Percentiles rank a stretch among this genome's conserved stretches.
phyloP scores from a whole-genome alignment of 257 asterid genomes.

The Anisodus tanguticus region DNA sequence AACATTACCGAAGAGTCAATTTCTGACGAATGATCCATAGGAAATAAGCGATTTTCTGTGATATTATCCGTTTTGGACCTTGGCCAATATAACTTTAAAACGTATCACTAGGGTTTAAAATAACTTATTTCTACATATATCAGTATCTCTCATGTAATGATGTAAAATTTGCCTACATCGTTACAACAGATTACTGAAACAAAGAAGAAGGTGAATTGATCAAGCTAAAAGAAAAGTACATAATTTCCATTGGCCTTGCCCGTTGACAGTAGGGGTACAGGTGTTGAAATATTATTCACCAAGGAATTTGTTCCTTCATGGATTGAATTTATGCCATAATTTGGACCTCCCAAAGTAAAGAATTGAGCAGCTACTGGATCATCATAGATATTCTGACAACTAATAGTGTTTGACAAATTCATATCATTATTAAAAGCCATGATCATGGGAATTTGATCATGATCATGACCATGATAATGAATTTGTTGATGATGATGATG shows the following conservation, averaged over 20 bases:
- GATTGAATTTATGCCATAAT: constrained; percentile 33
- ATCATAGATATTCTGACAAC: constrained; percentile 24
- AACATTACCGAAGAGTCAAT: too few species aligned
- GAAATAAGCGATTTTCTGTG: too few species aligned
- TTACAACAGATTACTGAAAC: too few species aligned
- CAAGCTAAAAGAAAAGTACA: not conserved
- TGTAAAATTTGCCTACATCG: constrained; percentile 29
- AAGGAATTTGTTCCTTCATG: constrained; percentile 39
- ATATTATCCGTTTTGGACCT: too few species aligned
- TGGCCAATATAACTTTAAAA: too few species aligned
- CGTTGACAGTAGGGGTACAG: not conserved
- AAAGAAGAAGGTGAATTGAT: constrained; percentile 31
- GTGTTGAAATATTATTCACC: constrained; percentile 27
- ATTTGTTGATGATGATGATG: constrained; percentile 40
- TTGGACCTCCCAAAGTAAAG: constrained; percentile 44
- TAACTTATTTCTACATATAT: too few species aligned
- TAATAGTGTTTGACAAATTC: constrained; percentile 35
- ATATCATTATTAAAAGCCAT: constrained; percentile 42
- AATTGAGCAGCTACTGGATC: constrained; percentile 48
- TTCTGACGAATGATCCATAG: too few species aligned
- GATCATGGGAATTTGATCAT: constrained; percentile 22
- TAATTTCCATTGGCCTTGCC: constrained; percentile 22
- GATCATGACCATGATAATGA: constrained; percentile 12
- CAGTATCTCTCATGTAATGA: not conserved
- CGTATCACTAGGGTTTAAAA: too few species aligned